Conservation (phyloP, 1,284 basidiomycete species). For the Ustilago shanxiensis region DNA sequence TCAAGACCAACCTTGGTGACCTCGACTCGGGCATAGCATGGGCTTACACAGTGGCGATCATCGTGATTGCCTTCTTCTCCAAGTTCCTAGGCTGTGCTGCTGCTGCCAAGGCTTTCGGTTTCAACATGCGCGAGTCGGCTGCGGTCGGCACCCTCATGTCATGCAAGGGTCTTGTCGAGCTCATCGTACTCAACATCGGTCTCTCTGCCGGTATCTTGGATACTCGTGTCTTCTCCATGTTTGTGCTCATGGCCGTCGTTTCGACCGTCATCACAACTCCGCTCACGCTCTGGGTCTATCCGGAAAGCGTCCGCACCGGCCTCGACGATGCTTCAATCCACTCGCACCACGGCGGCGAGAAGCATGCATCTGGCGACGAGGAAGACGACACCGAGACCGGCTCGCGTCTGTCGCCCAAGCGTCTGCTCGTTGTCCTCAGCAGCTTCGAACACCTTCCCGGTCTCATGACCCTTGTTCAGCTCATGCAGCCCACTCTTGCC, state of each 20-base stretch:
- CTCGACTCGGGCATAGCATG: conserved; percentile 75
- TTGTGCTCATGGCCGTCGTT: conserved; percentile 86
- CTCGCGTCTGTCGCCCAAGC: conserved; percentile 56
- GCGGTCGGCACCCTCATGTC: conserved; percentile 92
- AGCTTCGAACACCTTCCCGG: conserved; percentile 84
- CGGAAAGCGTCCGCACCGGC: conserved; percentile 70
- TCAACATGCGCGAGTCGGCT: conserved; percentile 81
- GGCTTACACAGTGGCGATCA: conserved; percentile 87
- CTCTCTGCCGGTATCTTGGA: conserved; percentile 83
- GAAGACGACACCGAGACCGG: conserved; percentile 30
- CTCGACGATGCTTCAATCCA: conserved; percentile 37
- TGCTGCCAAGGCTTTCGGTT: conserved; percentile 78
- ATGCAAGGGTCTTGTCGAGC: conserved; percentile 83
- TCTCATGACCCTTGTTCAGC: conserved; percentile 74
- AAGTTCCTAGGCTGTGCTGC: conserved; percentile 76
- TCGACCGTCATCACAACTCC: conserved; percentile 92
- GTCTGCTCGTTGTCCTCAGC: conserved; percentile 88
- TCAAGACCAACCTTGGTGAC: conserved; percentile 83
- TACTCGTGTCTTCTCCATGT: conserved; percentile 80
- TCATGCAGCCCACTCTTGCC: conserved; percentile 71
- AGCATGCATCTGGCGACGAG: conserved; percentile 24
- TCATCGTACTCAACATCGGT: conserved; percentile 93
- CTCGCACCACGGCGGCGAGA: conserved; percentile 39
- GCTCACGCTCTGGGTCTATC: conserved; percentile 82
- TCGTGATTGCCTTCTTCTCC: conserved; percentile 81